Evolutionary conservation across 805 yeast species (phyloP).

Genomic region (Brettanomyces naardenensis): DNA sequence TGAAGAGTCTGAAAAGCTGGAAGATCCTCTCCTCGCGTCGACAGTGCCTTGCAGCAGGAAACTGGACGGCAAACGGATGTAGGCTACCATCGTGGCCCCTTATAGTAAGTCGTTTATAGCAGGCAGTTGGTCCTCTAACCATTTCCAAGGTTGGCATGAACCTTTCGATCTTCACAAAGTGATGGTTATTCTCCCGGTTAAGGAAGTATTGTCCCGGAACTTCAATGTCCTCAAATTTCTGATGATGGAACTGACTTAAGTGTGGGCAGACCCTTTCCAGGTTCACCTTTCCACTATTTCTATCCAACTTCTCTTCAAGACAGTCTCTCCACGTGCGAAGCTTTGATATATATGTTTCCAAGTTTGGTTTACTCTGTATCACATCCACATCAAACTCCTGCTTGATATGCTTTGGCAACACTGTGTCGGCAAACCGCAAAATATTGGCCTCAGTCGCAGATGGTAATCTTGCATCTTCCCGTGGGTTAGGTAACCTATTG

Average conservation of each 20-base stretch:
- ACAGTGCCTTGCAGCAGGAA: slow-evolving; percentile 96
- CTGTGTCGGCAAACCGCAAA: slow-evolving; percentile 84
- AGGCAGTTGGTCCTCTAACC: slow-evolving; percentile 83
- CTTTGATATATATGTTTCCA: slow-evolving; percentile 78
- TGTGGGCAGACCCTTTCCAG: slow-evolving; percentile 91
- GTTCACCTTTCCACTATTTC: slow-evolving; percentile 71
- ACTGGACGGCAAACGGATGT: slow-evolving; percentile 92
- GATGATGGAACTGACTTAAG: slow-evolving; percentile 94
- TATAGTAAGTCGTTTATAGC: slow-evolving; percentile 81
- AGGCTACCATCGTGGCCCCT: slow-evolving; percentile 90
- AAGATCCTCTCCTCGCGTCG: slow-evolving; percentile 93
- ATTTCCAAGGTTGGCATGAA: slow-evolving; percentile 84
- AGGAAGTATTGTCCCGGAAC: slow-evolving; percentile 93
- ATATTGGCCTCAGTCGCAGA: slow-evolving; percentile 86
- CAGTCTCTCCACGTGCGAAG: slow-evolving; percentile 89
- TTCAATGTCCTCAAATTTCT: slow-evolving; percentile 95
- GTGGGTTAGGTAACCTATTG: slow-evolving; percentile 78
- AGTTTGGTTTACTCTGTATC: slow-evolving; percentile 76
- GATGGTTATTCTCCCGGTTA: slow-evolving; percentile 82
- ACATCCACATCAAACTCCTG: slow-evolving; percentile 90
- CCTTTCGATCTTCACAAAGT: slow-evolving; percentile 87
- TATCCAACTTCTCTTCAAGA: slow-evolving; percentile 83
- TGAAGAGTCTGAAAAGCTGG: slow-evolving; percentile 85
- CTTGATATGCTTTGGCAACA: slow-evolving; percentile 79
- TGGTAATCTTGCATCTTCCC: slow-evolving; percentile 83